A percentile compares a stretch with the other conserved stretches of the same genome.
Conservation (phyloP, 495 filamentous ascomycete genomes). For the Sporormia fimetaria region DNA sequence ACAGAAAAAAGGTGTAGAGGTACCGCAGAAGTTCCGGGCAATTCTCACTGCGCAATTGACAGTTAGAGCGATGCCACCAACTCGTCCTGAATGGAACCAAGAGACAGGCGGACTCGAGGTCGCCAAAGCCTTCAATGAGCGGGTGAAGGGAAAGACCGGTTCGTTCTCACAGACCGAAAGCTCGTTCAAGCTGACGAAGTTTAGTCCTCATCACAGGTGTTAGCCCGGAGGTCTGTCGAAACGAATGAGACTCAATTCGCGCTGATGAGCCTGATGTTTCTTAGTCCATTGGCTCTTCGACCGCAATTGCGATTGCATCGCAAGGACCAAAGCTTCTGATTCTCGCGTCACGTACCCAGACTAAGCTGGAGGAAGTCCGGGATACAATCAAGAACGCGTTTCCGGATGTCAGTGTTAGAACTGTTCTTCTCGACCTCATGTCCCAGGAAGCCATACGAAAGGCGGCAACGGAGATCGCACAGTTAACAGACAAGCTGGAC, state of each 20-base stretch:
- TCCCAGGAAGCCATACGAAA: constrained; percentile 37
- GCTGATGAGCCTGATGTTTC: too few species aligned
- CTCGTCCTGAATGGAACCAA: constrained; percentile 25
- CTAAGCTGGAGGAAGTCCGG: constrained; percentile 41
- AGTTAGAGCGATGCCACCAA: constrained; percentile 7
- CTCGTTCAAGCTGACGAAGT: neutral
- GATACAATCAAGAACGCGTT: constrained; percentile 30
- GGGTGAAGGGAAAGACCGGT: constrained; percentile 22
- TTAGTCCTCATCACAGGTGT: constrained; percentile 34
- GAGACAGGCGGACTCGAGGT: constrained; percentile 26
- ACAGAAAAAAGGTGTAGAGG: too few species aligned
- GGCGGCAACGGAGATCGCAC: constrained; percentile 35
- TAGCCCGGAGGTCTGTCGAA: constrained; percentile 40
- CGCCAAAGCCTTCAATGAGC: constrained; percentile 18
- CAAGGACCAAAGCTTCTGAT: constrained; percentile 42
- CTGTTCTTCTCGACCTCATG: constrained; percentile 38
- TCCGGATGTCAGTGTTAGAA: constrained; percentile 32
- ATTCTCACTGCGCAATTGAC: neutral
- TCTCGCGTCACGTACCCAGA: constrained; percentile 42
- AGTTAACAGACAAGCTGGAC: constrained; percentile 27
- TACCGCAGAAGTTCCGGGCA: neutral
- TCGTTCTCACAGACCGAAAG: neutral
- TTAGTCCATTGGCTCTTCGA: constrained; percentile 43
- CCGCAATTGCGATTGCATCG: constrained; percentile 43
- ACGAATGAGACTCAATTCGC: too few species aligned